A percentile compares a stretch with the other conserved stretches of the same genome.
phyloP scores from a whole-genome alignment of 2,329 filamentous ascomycete species.

The Colletotrichum orbiculare region DNA sequence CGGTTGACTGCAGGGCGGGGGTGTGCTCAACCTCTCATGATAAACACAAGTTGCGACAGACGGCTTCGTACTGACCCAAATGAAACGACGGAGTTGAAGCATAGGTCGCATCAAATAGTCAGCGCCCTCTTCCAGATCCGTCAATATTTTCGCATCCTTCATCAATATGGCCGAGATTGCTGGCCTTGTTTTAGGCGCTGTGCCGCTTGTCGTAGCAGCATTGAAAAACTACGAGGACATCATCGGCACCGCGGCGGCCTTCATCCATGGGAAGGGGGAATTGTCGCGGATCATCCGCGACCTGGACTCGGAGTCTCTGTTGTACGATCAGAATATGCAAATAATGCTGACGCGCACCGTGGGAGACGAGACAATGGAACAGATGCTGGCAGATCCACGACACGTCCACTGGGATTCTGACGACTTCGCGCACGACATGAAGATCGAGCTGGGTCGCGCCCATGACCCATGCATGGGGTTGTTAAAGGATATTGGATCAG shows the following conservation, averaged over 20 bases:
- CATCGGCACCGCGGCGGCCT: not conserved
- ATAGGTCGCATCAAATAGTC: no score
- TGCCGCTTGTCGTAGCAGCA: slow-evolving; percentile 38
- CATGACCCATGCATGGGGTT: not conserved
- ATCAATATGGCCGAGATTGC: slow-evolving; percentile 33
- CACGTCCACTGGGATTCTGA: not conserved
- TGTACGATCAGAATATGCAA: slow-evolving; percentile 5
- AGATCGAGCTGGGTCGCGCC: not conserved
- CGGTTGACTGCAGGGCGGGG: no score
- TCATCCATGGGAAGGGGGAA: slow-evolving; percentile 11
- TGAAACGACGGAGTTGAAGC: no score
- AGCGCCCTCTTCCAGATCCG: no score
- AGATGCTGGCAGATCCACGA: slow-evolving; percentile 12
- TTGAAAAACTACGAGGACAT: slow-evolving; percentile 37
- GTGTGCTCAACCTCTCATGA: no score
- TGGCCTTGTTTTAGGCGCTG: slow-evolving; percentile 39
- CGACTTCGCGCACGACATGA: not conserved
- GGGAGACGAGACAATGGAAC: not conserved
- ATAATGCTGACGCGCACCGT: slow-evolving; percentile 4
- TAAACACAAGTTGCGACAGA: no score
- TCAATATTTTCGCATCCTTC: no score
- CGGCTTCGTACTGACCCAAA: no score
- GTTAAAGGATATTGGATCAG: not conserved
- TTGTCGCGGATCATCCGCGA: not conserved
- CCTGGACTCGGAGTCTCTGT: not conserved